Base-by-base conservation (phyloP, 768 basidiomycete genomes). In the Tricholoma hemisulphureum region DNA sequence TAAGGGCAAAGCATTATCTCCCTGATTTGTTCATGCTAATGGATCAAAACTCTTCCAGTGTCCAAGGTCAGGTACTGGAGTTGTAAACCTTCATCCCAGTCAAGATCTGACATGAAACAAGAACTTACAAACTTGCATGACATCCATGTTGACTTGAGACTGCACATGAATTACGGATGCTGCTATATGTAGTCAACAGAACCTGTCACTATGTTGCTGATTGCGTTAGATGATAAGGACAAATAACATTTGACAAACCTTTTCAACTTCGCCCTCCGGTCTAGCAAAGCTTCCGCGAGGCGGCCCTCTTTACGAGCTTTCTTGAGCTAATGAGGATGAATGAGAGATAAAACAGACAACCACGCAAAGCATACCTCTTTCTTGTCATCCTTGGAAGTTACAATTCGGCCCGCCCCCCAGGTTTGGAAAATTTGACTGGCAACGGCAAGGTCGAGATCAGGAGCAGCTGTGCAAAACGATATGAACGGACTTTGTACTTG, bases 181-280 rank as follows among this genome's bases (percentile, higher is more conserved):
- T n/a, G n/a, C n/a, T n/a, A n/a, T n/a, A n/a, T n/a, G n/a, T n/a
- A n/a, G n/a, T 75, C 64, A 83, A 70, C 81, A 82, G 59, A 83
- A 82, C 23, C 81, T 78, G 65, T 82, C 81, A 64, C 81, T 82
- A 14, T 45, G 10, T 18, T 18, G 61, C 4, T 39, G 45, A 37
- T 23, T 34, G 26, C 10, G 28, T 24, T 10, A 57, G 7, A 8
- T 9, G 48, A 48, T 34, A 52, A 32, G 45, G 35, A 6, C 8
- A 16, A 13, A 13, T 46, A 14, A 23, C 13, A 8, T 8, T 32
- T 4, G 35, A 67, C 71, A 29, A 58, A 86, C 91, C 90, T 92
- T 73, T 94, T 94, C 54, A 94, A 77, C 69, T 94, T 94, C 18
- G 88, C 76, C 34, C 92, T 80, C 24, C 92, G 82, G 66, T 94